Conservation (phyloP, 169 alveolate species). For the Theileria annulata region DNA sequence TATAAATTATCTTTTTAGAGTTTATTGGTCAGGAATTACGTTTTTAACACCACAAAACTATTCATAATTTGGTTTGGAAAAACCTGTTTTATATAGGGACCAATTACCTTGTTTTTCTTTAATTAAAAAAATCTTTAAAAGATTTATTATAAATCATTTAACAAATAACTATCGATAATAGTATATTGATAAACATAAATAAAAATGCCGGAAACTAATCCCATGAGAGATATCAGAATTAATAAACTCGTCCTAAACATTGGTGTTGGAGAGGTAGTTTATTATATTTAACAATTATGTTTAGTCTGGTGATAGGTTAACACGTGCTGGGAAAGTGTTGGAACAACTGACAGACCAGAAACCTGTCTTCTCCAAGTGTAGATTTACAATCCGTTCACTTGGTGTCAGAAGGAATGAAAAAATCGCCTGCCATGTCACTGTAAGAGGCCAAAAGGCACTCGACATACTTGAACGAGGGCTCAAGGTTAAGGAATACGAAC, state of each 20-base stretch:
- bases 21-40: not conserved
- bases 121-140: not conserved
- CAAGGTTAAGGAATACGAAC: conserved; percentile 99
- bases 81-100: not conserved
- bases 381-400: conserved; percentile 96
- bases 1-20: not conserved
- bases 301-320: conserved; percentile 97
- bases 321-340: conserved; percentile 98
- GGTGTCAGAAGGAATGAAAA: conserved; percentile 99
- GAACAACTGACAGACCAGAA: conserved; percentile 98
- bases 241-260: conserved; percentile 97
- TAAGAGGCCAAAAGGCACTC: conserved; percentile 98
- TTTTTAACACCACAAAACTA: not conserved
- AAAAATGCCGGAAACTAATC: conserved; percentile 85
- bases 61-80: not conserved
- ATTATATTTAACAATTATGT: not conserved
- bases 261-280: conserved; percentile 96
- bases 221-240: conserved; percentile 98
- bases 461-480: conserved; percentile 98
- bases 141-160: not conserved
- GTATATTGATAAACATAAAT: not conserved
- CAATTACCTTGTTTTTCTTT: not conserved
- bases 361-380: conserved; percentile 96
- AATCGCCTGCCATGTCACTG: conserved; percentile 97
- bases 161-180: too few relatives aligned